Evolutionary conservation across 2,329 filamentous ascomycete genomes (phyloP), one percentile per base, ranked within the genome.

Genomic region (Bipolaris gigantea): DNA sequence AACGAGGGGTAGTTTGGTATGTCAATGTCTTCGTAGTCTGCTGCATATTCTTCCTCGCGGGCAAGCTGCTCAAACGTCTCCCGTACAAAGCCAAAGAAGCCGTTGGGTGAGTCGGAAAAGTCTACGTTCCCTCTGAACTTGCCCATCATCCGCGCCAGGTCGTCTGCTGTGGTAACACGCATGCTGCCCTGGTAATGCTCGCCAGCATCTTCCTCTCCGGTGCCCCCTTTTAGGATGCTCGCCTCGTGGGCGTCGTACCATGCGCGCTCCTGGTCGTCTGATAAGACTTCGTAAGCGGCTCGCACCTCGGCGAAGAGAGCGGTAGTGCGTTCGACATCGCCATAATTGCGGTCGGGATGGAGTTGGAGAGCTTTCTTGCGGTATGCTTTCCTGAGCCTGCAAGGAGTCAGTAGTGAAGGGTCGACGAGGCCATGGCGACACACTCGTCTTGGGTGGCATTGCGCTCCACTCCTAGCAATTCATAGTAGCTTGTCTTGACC

Each of bases 221-320:
- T 84, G 53, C 84, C 81, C 35, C 87, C 88, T 27, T 84, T 83
- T 58, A 97, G 78, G 57, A 97, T 95, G 46, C 89, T 86, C 63
- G 92, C 87, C 56, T 91, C 88, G 71, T 99, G 94, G 2, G 92
- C 92, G 76, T 99, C 93, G 77, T 99, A 99, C 94, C 94, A 99
- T 30, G 92, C 89, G 64, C 94, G 86, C 74, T 99, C 94, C 72
- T 99, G 93, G 10, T 92, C 87, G 73, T 99, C 94, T 1, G 92
- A 96, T 1, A 99, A 83, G n/a, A 99, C 85, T 73, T 97, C 91
- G 73, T 99, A 96, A 42, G 94, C 94, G 33, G 92, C 84, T 73
- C 97, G 93, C 25, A 97, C 83, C 70, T 97, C 92, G 45, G 94
- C 92, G 72, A 99, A 99, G 48, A 87, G 85, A 62, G 81, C 84